These are phyloP conservation scores for Staphylotrichum tortipilum DNA, from an alignment of 495 filamentous ascomycete genomes.

Conservation along the genomic window DNA sequence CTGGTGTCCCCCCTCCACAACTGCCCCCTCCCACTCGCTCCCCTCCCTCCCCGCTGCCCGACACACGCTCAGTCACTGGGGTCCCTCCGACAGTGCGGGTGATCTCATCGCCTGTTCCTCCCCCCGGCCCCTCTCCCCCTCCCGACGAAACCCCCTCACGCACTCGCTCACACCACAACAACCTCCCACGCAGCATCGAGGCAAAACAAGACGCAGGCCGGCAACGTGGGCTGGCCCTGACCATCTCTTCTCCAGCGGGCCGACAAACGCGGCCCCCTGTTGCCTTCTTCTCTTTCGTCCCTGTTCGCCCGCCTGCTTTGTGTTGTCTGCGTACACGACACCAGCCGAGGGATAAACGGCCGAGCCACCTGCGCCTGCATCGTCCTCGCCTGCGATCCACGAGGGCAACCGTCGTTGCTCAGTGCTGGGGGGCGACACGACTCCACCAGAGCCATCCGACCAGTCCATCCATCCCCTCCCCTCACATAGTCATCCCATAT, in stretches of 20 bases:
- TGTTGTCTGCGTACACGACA: too few species aligned
- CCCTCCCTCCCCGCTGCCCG: conserved; percentile 12
- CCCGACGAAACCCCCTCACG: too few species aligned
- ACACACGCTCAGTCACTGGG: conserved; percentile 7
- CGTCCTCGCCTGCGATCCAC: too few species aligned
- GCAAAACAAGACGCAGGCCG: conserved; percentile 15
- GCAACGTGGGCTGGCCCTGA: conserved; percentile 25
- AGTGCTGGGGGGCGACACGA: conserved; percentile 14
- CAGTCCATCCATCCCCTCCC: neutral
- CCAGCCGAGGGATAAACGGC: conserved; percentile 3
- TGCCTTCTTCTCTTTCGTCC: neutral
- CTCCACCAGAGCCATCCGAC: conserved; percentile 11
- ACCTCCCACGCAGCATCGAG: conserved; percentile 7
- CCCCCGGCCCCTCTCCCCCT: too few species aligned
- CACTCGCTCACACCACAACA: conserved; percentile 15
- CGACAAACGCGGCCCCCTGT: conserved; percentile 12
- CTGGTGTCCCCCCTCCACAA: too few species aligned
- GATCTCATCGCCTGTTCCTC: conserved; percentile 13
- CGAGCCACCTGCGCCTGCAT: too few species aligned
- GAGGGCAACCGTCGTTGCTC: conserved; percentile 13
- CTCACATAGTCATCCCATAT: neutral
- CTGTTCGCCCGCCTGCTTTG: too few species aligned
- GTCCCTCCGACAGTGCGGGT: conserved; percentile 4
- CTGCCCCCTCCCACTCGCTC: conserved; percentile 14
- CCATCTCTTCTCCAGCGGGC: conserved; percentile 14